phyloP scores from a whole-genome alignment of 2,329 filamentous ascomycete genomes.

The Botrytis porri region DNA sequence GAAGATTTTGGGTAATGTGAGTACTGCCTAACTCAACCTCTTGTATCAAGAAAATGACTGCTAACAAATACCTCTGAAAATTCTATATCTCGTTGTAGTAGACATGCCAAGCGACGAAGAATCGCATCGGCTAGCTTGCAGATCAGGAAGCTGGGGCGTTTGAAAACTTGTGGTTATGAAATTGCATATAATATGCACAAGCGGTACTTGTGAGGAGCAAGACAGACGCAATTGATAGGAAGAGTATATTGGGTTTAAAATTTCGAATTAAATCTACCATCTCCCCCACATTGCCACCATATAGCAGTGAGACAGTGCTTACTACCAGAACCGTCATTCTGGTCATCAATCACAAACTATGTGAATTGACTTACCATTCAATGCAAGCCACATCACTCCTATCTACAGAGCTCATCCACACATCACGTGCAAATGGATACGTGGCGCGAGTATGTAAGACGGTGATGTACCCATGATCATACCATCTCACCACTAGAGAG shows the following conservation, averaged over 20 bases:
- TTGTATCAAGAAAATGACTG: background rate
- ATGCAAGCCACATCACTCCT: slow-evolving; percentile 11
- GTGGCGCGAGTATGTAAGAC: slow-evolving; percentile 15
- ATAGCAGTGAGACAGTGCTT: background rate
- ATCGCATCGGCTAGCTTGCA: background rate
- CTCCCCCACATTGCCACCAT: background rate
- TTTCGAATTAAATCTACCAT: background rate
- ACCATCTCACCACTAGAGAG: slow-evolving; percentile 11
- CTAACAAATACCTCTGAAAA: background rate
- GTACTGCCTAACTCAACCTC: background rate
- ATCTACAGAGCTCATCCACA: background rate
- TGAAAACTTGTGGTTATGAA: background rate
- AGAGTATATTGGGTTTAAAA: background rate
- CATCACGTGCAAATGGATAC: slow-evolving; percentile 6
- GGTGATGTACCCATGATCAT: slow-evolving; percentile 13
- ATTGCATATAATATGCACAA: background rate
- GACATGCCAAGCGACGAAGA: background rate
- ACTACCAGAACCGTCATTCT: background rate
- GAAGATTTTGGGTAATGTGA: background rate
- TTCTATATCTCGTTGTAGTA: background rate
- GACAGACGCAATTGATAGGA: background rate
- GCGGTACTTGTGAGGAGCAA: background rate
- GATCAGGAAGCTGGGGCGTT: background rate
- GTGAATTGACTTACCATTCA: background rate
- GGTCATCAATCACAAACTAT: background rate